Conservation (phyloP, 768 basidiomycete genomes). For the Cystofilobasidium capitatum region DNA sequence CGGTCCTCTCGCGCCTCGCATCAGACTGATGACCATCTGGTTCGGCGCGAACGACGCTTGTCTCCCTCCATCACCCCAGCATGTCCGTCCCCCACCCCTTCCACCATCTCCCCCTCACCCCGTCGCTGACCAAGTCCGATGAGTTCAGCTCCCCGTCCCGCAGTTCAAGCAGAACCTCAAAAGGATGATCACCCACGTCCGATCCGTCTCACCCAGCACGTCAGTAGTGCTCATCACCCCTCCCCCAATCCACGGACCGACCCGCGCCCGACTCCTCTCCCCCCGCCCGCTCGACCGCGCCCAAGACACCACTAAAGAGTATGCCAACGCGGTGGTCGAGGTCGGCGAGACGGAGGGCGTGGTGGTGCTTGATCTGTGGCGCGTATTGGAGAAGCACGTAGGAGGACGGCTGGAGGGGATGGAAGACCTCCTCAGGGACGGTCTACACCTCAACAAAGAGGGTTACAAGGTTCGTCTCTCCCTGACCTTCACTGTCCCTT, state of each 20-base stretch:
- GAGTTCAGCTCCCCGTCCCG: constrained; percentile 44
- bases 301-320: constrained; percentile 55
- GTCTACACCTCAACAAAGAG: constrained; percentile 64
- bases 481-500: neutral
- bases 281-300: constrained; percentile 51
- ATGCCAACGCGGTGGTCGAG: constrained; percentile 60
- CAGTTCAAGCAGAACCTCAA: constrained; percentile 57
- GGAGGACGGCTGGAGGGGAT: constrained; percentile 52
- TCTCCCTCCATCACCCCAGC: constrained; percentile 55
- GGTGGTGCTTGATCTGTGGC: constrained; percentile 66
- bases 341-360: constrained; percentile 52
- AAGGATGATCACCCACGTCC: constrained; percentile 55
- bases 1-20: constrained; percentile 47
- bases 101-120: neutral
- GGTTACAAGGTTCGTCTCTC: constrained; percentile 57
- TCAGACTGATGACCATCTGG: constrained; percentile 75
- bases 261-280: constrained; percentile 44
- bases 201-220: constrained; percentile 61
- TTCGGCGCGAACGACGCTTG: constrained; percentile 62
- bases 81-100: constrained; percentile 44
- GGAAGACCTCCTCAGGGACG: constrained; percentile 55
- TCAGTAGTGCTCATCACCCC: constrained; percentile 72
- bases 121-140: neutral
- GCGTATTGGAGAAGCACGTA: constrained; percentile 60
- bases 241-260: constrained; percentile 54